Evolutionary conservation across 306 rosid species (phyloP), one percentile per base, ranked within the genome.

Genomic region (Clitoria ternatea): DNA sequence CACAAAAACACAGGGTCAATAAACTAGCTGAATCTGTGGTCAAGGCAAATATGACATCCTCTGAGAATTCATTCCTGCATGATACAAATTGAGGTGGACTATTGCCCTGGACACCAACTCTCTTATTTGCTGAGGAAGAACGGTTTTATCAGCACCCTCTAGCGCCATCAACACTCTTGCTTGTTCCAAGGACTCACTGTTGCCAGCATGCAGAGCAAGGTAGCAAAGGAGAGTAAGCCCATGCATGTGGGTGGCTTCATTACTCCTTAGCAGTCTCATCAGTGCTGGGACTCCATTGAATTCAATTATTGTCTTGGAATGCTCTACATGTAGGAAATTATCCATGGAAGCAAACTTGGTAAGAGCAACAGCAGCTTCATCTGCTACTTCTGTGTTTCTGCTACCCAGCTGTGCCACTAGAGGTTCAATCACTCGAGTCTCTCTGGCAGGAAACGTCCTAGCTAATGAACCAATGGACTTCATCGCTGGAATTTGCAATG

Each of bases 401-500:
- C 73, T 72, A 57, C 89, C 43, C 66, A 92, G 81, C 19, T 87
- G 89, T 35, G 70, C 27, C 48, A 86, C 96, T 7, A 92, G 75
- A 3, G 89, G 92, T 18, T 78, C 75, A 30, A 89, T 83, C 10
- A 87, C 95, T 32, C 96, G 66, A 10, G 90, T 92, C 77, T 89
- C 98, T 42, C 92, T 77, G 2, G 92, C 96, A n/a, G 96, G 89
- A 81, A 92, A 92, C 1, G 95, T 87, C 85, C 95, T 87, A 26
- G 96, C 96, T 74, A 92, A 70, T 1, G 89, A 85, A 33, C 98
- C 98, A 67, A 89, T 74, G 2, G 98, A 79, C 69, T 85, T 87
- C 26, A 89, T 72, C 3, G 89, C 87, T 3, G 85, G 84, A 65
- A 84, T 47, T 72, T 82, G 88, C 84, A 90, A 40, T 2, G 54